A percentile compares a stretch with the other conserved stretches of the same genome.
phyloP scores from a whole-genome alignment of 2,329 filamentous ascomycete genomes.

The Metarhizium guizhouense region DNA sequence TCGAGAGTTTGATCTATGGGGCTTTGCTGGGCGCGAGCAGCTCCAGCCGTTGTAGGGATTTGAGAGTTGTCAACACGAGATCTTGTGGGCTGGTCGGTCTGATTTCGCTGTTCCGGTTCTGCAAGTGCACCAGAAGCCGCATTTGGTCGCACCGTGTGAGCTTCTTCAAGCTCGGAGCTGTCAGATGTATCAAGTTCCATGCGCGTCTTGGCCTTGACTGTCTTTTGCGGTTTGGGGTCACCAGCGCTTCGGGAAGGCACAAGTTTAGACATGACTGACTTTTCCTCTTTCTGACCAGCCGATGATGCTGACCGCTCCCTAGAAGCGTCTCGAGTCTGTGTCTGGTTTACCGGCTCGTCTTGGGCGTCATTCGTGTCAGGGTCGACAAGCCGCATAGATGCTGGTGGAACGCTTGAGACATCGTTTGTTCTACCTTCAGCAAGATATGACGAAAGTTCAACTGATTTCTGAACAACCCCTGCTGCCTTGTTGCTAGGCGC shows the following conservation, averaged over 20 bases:
- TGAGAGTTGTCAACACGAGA: constrained; percentile 1
- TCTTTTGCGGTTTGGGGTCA: constrained; percentile 45
- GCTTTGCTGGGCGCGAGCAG: constrained; percentile 9
- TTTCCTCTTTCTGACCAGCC: constrained; percentile 28
- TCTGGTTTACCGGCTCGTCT: constrained; percentile 23
- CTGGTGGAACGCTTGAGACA: constrained; percentile 46
- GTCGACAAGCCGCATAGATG: constrained; percentile 51
- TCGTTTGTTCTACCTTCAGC: constrained; percentile 39
- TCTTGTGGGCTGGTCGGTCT: background rate
- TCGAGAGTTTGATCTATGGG: constrained; percentile 13
- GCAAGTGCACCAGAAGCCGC: background rate
- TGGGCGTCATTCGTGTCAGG: constrained; percentile 36
- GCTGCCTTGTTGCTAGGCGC: constrained; percentile 33
- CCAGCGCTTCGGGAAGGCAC: constrained; percentile 17
- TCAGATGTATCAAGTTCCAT: constrained; percentile 66
- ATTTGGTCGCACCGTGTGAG: constrained; percentile 19
- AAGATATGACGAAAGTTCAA: constrained; percentile 34
- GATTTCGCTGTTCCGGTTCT: constrained; percentile 2
- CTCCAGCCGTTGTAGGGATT: constrained; percentile 22
- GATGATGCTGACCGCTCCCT: constrained; percentile 25
- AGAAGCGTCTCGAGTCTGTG: constrained; percentile 15
- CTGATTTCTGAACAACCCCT: constrained; percentile 19
- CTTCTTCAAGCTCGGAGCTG: constrained; percentile 40
- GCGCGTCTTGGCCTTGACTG: constrained; percentile 43
- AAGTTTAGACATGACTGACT: constrained; percentile 14